Conservation (phyloP, 2,329 filamentous ascomycete genomes). For the Arachnomyces sp. region DNA sequence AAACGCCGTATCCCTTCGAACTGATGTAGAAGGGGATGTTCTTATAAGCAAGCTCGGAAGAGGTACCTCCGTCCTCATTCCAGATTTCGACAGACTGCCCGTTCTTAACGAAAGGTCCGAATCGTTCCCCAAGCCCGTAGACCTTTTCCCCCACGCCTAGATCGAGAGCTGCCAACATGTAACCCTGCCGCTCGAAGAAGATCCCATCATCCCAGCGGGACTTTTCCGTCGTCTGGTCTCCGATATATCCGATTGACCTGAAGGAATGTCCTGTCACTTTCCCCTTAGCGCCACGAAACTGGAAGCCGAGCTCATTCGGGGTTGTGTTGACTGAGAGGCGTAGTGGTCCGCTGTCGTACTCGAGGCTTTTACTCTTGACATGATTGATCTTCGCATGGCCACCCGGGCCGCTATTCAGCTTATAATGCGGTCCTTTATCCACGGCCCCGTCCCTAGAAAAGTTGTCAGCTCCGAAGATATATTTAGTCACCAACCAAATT, state of each 20-base stretch:
- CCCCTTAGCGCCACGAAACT: constrained; percentile 16
- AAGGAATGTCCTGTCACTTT: constrained; percentile 31
- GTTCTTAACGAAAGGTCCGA: constrained; percentile 68
- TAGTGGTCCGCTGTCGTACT: constrained; percentile 26
- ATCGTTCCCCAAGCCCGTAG: constrained; percentile 67
- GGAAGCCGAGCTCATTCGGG: constrained; percentile 27
- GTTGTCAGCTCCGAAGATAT: background rate
- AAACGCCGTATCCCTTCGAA: constrained; percentile 66
- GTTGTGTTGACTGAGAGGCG: constrained; percentile 25
- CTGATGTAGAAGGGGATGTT: constrained; percentile 35
- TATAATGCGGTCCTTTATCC: constrained; percentile 30
- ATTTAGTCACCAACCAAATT: background rate
- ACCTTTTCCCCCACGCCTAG: constrained; percentile 52
- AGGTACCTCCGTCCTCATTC: constrained; percentile 46
- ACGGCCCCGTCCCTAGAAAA: constrained; percentile 26
- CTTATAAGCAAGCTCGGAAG: constrained; percentile 33
- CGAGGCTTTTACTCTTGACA: constrained; percentile 18
- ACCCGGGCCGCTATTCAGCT: constrained; percentile 20
- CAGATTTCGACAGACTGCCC: constrained; percentile 61
- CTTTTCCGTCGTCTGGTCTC: constrained; percentile 25
- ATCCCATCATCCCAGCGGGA: constrained; percentile 27
- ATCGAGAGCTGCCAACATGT: constrained; percentile 33
- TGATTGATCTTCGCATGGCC: constrained; percentile 22
- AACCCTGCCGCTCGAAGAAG: constrained; percentile 30
- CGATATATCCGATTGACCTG: constrained; percentile 33